Base-by-base conservation (phyloP, 139 green algal species). In the Raphidocelis subcapitata region DNA sequence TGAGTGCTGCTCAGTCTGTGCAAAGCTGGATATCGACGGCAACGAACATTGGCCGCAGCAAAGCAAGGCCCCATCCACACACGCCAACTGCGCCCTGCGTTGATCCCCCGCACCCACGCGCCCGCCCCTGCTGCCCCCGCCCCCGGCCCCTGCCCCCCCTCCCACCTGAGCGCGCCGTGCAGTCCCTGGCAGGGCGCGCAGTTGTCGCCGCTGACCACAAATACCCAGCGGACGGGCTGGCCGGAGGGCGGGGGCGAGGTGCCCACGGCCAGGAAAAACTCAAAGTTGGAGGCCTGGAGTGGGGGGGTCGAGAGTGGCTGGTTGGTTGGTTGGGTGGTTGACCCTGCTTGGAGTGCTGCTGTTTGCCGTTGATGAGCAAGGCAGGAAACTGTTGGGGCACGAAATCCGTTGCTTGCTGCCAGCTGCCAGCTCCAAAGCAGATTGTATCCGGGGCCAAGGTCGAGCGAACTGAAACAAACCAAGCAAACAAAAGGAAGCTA, bases 211-310 rank as follows among this genome's bases (percentile, higher is more conserved):
- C 71, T 86, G 51, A 91, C 63, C 3, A 86, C 71, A 18, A 92
- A 59, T 12, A 76, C 74, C 69, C 69, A 85, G 37, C 70, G 61
- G 29, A 84, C 56, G 20, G 63, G 29, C 3, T 0, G 37, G 47
- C 47, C 51, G 24, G 41, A 33, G 3, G 68, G 54, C 1, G 79
- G 65, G 33, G 72, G 56, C 35, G 73, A 41, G 64, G 54, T 90
- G 65, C 83, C 86, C 1, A 82, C 64, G 1, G 82, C 72, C 5
- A 91, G 74, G 67, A 93, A 93, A 62, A 88, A 91, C 33, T 92
- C 82, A 35, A 88, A 72, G 66, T 93, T 92, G 14, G 79, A 47
- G 15, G 51, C 31, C 76, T 76, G 60, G 54, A 62, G 24, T 8
- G 12, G 14, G 12, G 20, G n/a, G n/a, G n/a, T n/a, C n/a, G n/a